phyloP scores from a whole-genome alignment of 2,329 filamentous ascomycete genomes.

The Diaporthe humulicola region DNA sequence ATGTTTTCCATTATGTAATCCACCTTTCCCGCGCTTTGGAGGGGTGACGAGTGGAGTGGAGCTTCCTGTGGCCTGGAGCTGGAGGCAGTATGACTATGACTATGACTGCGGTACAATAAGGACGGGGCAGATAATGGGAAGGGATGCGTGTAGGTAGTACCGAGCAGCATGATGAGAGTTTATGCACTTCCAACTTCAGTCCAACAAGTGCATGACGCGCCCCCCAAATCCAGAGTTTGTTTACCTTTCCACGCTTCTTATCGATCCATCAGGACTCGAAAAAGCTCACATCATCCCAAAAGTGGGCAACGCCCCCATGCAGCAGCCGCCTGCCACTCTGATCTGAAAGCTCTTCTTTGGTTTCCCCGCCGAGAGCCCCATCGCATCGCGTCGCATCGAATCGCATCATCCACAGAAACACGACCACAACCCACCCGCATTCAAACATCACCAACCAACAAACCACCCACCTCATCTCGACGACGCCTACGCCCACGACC shows the following conservation, averaged over 20 bases:
- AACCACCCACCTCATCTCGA: neutral
- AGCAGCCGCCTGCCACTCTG: neutral
- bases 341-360: conserved; percentile 16
- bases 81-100: too few species aligned
- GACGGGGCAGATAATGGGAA: neutral
- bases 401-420: conserved; percentile 14
- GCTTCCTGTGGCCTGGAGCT: neutral
- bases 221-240: conserved; percentile 17
- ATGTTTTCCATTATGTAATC: neutral
- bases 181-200: neutral
- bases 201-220: conserved; percentile 12
- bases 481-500: neutral
- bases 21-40: neutral
- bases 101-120: too few species aligned
- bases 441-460: neutral
- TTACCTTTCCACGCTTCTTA: neutral
- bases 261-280: neutral
- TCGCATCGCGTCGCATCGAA: conserved; percentile 26
- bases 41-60: neutral
- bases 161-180: conserved; percentile 6
- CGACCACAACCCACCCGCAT: neutral
- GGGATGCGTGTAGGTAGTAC: neutral
- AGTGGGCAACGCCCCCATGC: neutral
- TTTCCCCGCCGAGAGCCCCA: conserved; percentile 18
- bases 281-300: neutral